Base-by-base conservation (phyloP, 176 grass and related monocot species). In the Alloteropsis semialata region DNA sequence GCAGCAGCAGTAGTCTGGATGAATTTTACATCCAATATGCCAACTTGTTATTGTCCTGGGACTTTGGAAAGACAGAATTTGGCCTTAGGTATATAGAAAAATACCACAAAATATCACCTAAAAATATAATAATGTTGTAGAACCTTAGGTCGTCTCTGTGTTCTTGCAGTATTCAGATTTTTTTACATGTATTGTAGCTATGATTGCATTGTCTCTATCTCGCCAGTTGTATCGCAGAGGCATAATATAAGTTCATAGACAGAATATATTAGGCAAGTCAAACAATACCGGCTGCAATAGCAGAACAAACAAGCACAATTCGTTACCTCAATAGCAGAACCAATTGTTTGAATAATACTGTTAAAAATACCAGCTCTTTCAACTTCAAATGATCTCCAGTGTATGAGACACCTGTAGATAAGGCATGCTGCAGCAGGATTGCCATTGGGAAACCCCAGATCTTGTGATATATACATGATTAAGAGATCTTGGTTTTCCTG, bases 371-470 rank as follows among this genome's bases (percentile, higher is more conserved):
- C 91, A 64, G 97, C 96, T 75, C 93, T 94, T 81, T 99, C 97
- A 83, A 99, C 97, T 88, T 99, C 97, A 78, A 99, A 99, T 85
- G 97, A 96, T 93, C 97, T 95, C 97, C 97, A 99, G 60, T 99
- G 93, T 79, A 94, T 90, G 84, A 99, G 93, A 75, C 97, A 96
- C 85, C 81, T 96, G 78, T 96, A 99, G 84, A 96, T 92, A 84
- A 99, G 86, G 46, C 91, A 95, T 92, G 93, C 93, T 74, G 93
- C 93, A 82, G 96, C 93, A 53, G 93, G 91, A 73, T 91, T 93
- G 61, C 91, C 81, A 25, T 84, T 89, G 45, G 93, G 92, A 77
- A 99, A 99, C 72, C 97, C 97, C 36, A 99, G 71, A 85, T 99
- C 97, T 94, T 96, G 93, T 72, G 97, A 99, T 79, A 99, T 85